Base-by-base conservation (phyloP, 441 rosid species). In the Croton setiger region DNA sequence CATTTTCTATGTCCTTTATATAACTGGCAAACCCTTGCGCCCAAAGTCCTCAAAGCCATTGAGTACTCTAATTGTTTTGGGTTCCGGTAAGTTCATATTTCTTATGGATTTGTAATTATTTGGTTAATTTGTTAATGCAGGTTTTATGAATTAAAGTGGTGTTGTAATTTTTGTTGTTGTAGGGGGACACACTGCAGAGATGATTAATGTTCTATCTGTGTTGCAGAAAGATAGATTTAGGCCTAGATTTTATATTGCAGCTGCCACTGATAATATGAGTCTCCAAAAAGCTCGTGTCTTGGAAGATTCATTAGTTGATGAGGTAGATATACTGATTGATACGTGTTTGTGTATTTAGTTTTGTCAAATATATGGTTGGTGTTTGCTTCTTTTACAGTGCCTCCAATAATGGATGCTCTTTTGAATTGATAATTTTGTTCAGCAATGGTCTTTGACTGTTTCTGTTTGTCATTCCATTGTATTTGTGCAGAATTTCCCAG, bases 111-210 rank as follows among this genome's bases (percentile, higher is more conserved):
- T 2, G n/a, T 58, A 3, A n/a, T 59, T 41, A 45, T 23, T 47
- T n/a, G 18, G 43, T 33, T 17, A 55, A 18, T 35, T 47, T 35
- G 37, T 18, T 21, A 27, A 39, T 12, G 27, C 1, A 20, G 4
- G 27, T 60, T 13, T 52, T 18, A 23, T 31, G 36, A n/a, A 18
- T 37, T 51, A 4, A 10, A 44, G 52, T 14, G 17, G 17, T 58
- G 18, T 58, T 17, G 20, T 36, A 53, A 0, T 20, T 76, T 60
- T 68, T 45, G 27, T 66, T 66, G 62, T 41, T 47, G 64, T 45
- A 90, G 94, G 98, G 7, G 98, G 98, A 10, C 98, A 94, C 76
- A 92, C 97, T 4, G 97, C 98, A 41, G 97, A 92, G 88, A 94
- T 94, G 94, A 79, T 92, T 74, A 84, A 87, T 74, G 83, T 94